Percentiles rank a stretch among this genome's conserved stretches.
Conservation (phyloP, 2,329 filamentous ascomycete genomes). For the Aspergillus tanneri region DNA sequence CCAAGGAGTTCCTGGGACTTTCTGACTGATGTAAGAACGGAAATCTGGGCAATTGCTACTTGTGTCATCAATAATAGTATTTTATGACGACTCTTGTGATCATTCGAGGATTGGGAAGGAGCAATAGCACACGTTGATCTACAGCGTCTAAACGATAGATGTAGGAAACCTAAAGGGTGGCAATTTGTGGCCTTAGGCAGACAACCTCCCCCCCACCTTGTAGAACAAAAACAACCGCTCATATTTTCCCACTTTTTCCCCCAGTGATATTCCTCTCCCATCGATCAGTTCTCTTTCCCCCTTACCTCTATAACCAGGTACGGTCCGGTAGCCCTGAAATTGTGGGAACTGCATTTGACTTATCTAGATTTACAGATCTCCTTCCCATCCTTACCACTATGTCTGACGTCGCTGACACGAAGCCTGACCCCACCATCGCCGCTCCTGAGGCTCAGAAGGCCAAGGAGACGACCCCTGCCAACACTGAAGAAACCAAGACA, state of each 20-base stretch:
- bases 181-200: conserved; percentile 22
- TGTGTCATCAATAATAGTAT: neutral
- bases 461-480: conserved; percentile 34
- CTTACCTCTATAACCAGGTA: neutral
- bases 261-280: conserved; percentile 13
- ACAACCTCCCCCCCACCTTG: conserved; percentile 26
- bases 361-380: conserved; percentile 8
- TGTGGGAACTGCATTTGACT: neutral
- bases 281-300: conserved; percentile 7
- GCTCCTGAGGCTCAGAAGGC: conserved; percentile 35
- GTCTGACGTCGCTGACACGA: conserved; percentile 46
- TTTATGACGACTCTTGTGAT: too few relatives aligned
- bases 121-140: too few relatives aligned
- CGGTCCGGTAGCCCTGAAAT: neutral
- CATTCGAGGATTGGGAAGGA: too few relatives aligned
- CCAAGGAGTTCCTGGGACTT: neutral
- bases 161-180: too few relatives aligned
- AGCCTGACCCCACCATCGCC: conserved; percentile 45
- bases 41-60: neutral
- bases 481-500: conserved; percentile 33
- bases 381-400: conserved; percentile 29
- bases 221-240: conserved; percentile 22
- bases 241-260: conserved; percentile 23
- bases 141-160: too few relatives aligned
- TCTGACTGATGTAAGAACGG: neutral